Conservation (phyloP, 106 monocot genomes). For the Ottelia alismoides region DNA sequence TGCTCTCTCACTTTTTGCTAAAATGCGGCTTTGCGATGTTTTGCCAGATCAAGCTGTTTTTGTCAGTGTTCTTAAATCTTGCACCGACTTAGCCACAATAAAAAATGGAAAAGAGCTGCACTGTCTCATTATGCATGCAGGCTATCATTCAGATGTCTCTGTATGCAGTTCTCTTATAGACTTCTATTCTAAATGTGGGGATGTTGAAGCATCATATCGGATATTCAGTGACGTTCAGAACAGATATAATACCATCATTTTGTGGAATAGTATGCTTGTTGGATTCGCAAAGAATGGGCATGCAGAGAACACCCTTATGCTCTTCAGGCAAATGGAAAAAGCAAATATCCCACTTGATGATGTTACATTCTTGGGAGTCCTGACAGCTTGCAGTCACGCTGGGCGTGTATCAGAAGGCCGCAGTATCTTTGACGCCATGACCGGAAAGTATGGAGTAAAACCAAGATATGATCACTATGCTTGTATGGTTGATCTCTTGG, state of each 20-base stretch:
- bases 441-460: background rate
- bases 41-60: slow-evolving; percentile 27
- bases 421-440: background rate
- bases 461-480: background rate
- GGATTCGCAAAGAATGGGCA: slow-evolving; percentile 45
- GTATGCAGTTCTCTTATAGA: slow-evolving; percentile 36
- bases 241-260: no score
- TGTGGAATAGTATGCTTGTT: slow-evolving; percentile 27
- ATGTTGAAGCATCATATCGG: slow-evolving; percentile 18
- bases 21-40: slow-evolving; percentile 13
- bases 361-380: slow-evolving; percentile 34
- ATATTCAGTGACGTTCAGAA: no score
- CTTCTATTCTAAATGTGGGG: slow-evolving; percentile 43
- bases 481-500: slow-evolving; percentile 1
- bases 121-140: slow-evolving; percentile 19
- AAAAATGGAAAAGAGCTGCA: slow-evolving; percentile 26
- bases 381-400: slow-evolving; percentile 14
- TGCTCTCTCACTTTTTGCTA: slow-evolving; percentile 24
- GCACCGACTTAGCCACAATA: slow-evolving; percentile 29
- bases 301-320: slow-evolving; percentile 18
- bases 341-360: slow-evolving; percentile 23
- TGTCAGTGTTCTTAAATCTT: slow-evolving; percentile 29
- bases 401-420: background rate
- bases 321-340: slow-evolving; percentile 32
- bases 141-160: slow-evolving; percentile 19